Evolutionary conservation across 2,329 filamentous ascomycete genomes (phyloP), one percentile per base, ranked within the genome.

Genomic region (Sclerotinia nivalis): DNA sequence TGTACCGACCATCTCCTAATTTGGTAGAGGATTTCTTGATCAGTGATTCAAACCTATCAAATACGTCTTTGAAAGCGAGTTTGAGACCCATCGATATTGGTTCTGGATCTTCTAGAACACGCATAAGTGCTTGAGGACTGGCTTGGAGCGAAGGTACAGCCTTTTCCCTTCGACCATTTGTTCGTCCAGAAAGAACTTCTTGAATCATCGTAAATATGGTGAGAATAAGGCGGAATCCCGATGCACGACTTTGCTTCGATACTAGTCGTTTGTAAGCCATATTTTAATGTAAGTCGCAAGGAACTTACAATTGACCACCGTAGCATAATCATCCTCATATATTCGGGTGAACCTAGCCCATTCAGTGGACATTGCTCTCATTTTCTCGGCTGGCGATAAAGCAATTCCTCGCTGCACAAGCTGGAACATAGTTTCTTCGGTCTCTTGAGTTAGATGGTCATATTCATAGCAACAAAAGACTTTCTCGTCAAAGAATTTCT

Each of bases 381-480:
- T 80, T 72, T 83, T 84, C 72, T 84, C 83, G 0, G 82, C 83
- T 12, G 78, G 75, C 4, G 79, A 82, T 5, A 84, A 78, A 43
- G 80, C 80, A 9, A 84, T 75, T 12, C 83, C 83, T 70, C 81
- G 79, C 66, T 85, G 83, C 0, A 84, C 83, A 20, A 83, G 77
- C 9, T 82, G 80, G 71, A 84, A 84, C 62, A 84, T 78, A 15
- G 83, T 83, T 69, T 84, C 82, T 71, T 84, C 83, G 66, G 83
- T 82, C 18, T 79, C 77, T 18, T 75, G 70, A 5, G 74, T 77
- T 4, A 85, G 73, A 28, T 81, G 75, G 8, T 75, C 72, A 71
- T 82, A 84, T 58, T 84, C 82, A 45, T 81, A 82, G 34, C 80
- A 81, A 7, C 83, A 78, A 54, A 85, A 79, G 6, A 80, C 77